phyloP scores from a whole-genome alignment of 371 early-diverging fungal species.

The Batkoa obscura region DNA sequence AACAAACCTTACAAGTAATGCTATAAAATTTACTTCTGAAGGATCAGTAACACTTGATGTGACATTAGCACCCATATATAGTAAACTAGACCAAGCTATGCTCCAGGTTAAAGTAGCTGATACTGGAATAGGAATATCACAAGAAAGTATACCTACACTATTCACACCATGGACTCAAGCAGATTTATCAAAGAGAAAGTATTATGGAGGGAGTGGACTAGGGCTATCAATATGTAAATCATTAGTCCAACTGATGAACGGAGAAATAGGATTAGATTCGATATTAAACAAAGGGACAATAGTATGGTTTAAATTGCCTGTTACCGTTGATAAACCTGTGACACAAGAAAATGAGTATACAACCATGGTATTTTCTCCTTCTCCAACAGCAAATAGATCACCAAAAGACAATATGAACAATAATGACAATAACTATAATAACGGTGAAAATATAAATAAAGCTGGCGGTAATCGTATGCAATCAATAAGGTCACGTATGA shows the following conservation, averaged over 20 bases:
- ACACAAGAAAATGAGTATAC: background rate
- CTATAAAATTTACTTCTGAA: conserved; percentile 41
- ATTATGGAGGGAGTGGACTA: conserved; percentile 28
- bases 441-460: background rate
- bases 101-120: conserved; percentile 15
- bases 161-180: conserved; percentile 44
- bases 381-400: background rate
- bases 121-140: conserved; percentile 37
- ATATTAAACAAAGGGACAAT: conserved; percentile 15
- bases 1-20: conserved; percentile 34
- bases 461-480: too few species aligned
- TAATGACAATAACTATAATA: background rate
- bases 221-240: conserved; percentile 32
- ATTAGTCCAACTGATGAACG: conserved; percentile 33
- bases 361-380: background rate
- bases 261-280: conserved; percentile 18
- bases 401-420: background rate
- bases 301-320: conserved; percentile 17
- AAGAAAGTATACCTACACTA: conserved; percentile 23
- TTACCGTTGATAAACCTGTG: background rate
- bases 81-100: background rate
- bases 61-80: background rate
- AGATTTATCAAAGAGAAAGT: conserved; percentile 28
- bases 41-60: conserved; percentile 10
- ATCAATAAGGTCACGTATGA: too few species aligned